Conservation (phyloP, 495 filamentous ascomycete genomes). For the Lasiosphaeria ovina region DNA sequence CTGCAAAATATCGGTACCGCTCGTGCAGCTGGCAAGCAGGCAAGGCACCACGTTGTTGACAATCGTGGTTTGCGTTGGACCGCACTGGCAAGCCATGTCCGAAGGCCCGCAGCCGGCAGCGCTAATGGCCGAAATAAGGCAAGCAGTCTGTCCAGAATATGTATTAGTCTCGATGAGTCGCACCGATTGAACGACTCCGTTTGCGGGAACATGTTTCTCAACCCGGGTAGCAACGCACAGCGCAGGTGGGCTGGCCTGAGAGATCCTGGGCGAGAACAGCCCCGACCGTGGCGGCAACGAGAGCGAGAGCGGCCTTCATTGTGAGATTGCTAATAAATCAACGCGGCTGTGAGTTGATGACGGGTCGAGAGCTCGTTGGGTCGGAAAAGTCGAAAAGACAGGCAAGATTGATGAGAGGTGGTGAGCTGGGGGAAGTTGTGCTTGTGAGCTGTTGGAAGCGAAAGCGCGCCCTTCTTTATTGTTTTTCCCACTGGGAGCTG, state of each 20-base stretch:
- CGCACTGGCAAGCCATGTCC: conserved; percentile 32
- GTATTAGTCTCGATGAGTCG: background rate
- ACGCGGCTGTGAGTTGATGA: background rate
- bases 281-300: conserved; percentile 22
- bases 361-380: background rate
- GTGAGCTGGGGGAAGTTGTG: too few species aligned
- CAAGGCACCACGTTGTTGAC: conserved; percentile 20
- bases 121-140: conserved; percentile 27
- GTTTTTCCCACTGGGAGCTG: too few species aligned
- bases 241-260: conserved; percentile 34
- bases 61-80: conserved; percentile 20
- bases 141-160: conserved; percentile 21
- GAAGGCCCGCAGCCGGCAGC: conserved; percentile 23
- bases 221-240: conserved; percentile 23
- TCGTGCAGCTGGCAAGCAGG: conserved; percentile 21
- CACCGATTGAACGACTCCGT: background rate
- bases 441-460: too few species aligned
- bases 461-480: too few species aligned
- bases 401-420: too few species aligned
- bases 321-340: conserved; percentile 7
- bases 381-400: too few species aligned
- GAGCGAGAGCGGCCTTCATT: conserved; percentile 29
- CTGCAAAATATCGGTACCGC: conserved; percentile 12
- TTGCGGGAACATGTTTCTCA: background rate
- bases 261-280: conserved; percentile 32